phyloP scores from a whole-genome alignment of 148 eudicot species.

The Rhododendron vialii region DNA sequence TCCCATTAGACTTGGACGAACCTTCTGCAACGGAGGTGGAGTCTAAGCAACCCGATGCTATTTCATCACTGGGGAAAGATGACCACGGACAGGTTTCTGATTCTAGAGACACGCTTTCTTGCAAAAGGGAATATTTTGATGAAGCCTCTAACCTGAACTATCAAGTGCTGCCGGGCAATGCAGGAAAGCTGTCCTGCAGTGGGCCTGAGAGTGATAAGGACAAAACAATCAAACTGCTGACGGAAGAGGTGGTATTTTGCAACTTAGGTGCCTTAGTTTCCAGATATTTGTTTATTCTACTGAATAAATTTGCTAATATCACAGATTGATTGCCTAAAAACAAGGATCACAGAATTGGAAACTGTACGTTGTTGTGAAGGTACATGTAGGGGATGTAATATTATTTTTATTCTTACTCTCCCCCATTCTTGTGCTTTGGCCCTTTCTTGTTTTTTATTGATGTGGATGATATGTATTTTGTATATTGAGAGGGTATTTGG shows the following conservation, averaged over 20 bases:
- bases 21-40: constrained; percentile 13
- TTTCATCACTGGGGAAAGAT: constrained; percentile 27
- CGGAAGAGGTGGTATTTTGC: constrained; percentile 52
- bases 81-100: constrained; percentile 19
- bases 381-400: constrained; percentile 22
- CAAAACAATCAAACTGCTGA: constrained; percentile 34
- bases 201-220: constrained; percentile 33
- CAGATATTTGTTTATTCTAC: constrained; percentile 1
- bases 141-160: constrained; percentile 20
- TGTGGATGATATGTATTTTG: background rate
- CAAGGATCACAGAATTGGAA: constrained; percentile 55
- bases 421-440: background rate
- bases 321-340: constrained; percentile 58
- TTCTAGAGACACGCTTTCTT: constrained; percentile 20
- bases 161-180: constrained; percentile 18
- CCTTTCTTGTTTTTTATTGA: background rate
- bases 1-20: constrained; percentile 30
- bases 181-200: constrained; percentile 25
- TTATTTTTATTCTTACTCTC: background rate
- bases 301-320: constrained; percentile 8
- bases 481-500: background rate
- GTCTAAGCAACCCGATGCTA: constrained; percentile 20
- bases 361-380: constrained; percentile 37
- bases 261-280: constrained; percentile 9
- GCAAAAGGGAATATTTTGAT: constrained; percentile 15